phyloP scores from a whole-genome alignment of 805 yeast genomes.

The Teunomyces pallodes region DNA sequence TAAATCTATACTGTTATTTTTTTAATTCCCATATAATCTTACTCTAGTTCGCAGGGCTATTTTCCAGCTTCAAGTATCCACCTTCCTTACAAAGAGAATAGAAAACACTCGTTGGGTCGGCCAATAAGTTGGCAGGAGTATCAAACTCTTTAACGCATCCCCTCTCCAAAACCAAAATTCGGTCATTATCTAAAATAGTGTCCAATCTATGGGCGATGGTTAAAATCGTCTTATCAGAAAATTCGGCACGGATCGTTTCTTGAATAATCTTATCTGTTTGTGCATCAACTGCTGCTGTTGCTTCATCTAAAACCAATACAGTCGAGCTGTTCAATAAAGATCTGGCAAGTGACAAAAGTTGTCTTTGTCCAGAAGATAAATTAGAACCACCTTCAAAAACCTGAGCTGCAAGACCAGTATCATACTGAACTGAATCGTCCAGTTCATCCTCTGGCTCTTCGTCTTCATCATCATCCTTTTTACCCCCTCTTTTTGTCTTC shows the following conservation, averaged over 20 bases:
- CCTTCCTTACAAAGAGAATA: constrained; percentile 12
- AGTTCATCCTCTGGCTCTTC: neutral
- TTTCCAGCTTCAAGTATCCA: constrained; percentile 5
- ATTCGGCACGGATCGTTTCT: constrained; percentile 22
- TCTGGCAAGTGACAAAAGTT: constrained; percentile 23
- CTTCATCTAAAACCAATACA: constrained; percentile 22
- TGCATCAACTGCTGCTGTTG: constrained; percentile 36
- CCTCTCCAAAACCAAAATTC: constrained; percentile 22
- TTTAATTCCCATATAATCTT: neutral
- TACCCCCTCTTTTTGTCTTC: constrained; percentile 14
- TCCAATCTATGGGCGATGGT: constrained; percentile 29
- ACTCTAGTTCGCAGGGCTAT: neutral
- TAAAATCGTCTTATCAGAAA: constrained; percentile 23
- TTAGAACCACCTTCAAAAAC: constrained; percentile 25
- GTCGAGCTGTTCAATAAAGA: constrained; percentile 19
- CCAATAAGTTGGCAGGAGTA: constrained; percentile 9
- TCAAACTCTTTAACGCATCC: constrained; percentile 23
- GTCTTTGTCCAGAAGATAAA: constrained; percentile 24
- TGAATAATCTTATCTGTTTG: constrained; percentile 29
- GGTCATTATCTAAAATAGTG: constrained; percentile 26
- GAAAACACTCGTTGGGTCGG: constrained; percentile 6
- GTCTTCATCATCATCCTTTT: neutral
- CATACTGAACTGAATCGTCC: constrained; percentile 2
- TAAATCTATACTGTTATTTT: neutral
- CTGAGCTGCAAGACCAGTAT: constrained; percentile 14